Base-by-base conservation (phyloP, 495 filamentous ascomycete species). In the Aspergillus saccharolyticus region DNA sequence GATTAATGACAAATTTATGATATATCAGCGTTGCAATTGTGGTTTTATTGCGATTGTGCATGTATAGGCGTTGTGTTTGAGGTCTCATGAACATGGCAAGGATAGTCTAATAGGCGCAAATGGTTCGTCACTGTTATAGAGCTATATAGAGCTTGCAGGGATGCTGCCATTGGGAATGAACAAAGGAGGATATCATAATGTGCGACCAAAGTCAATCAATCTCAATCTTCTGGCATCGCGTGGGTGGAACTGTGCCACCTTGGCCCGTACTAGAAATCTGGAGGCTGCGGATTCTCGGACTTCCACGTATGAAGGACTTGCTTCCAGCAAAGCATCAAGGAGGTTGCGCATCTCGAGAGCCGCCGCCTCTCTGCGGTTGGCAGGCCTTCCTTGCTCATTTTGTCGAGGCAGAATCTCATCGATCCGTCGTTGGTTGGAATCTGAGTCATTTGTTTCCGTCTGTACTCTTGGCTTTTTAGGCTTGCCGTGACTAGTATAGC, bases 221-320 rank as follows among this genome's bases (percentile, higher is more conserved):
- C 88, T 83, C 59, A 96, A 63, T 65, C 80, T 83, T 52, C 79
- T 80, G 0, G 91, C 89, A 73, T 96, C 90, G 56, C 82, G 84
- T 1, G 91, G 89, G 71, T 96, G 88, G 58, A 94, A 94, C 61
- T 90, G 85, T 19, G 91, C 91, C 30, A 93, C 85, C 65, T 89
- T 93, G 20, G 87, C 87, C 59, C 89, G 78, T 19, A 96, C 88
- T 10, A 96, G 76, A 66, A 96, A 96, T 57, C 90, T 80, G 1
- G 86, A 87, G 22, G 86, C 84, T 12, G 91, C 89, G n/a, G 87
- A 88, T 59, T 96, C 91, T 56, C 80, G 78, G 10, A 96, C 69
- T 43, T 78, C 73, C 39, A 92, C 78, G 74, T 95, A 96, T 0
- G 80, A 80, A 17, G 78, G 78, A 22, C 75, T 78, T 0, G 82